Evolutionary conservation across 306 rosid species (phyloP), one percentile per base, ranked within the genome.

Genomic region (Mimosa bimucronata): DNA sequence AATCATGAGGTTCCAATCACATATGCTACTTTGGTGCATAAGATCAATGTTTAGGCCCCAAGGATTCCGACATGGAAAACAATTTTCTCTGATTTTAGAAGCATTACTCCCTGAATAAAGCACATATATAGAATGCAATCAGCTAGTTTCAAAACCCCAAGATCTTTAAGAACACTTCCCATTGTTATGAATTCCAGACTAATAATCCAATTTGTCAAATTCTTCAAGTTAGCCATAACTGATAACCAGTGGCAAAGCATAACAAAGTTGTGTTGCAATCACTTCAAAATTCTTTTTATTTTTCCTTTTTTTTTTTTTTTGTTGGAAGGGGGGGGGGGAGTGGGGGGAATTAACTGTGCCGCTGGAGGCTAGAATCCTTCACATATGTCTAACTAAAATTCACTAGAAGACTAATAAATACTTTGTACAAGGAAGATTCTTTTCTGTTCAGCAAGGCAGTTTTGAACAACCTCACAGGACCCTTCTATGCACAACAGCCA

Each of bases 191-290:
- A 69, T 55, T 40, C 30, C 37, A 41, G 57, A 34, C 61, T 58
- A 57, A 58, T 16, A 66, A 41, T 23, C 23, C 45, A 57, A 69
- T 67, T 67, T 38, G 30, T 40, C 76, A 40, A 48, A 25, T 18
- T 78, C 81, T 38, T 78, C 60, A 79, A 79, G 61, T 45, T 60
- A 8, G 46, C 57, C 76, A 69, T 69, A 23, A 41, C 61, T 21
- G 15, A 57, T 9, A 57, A 52, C 34, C 21, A 42, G 44, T 38
- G 8, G 62, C 9, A 28, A 71, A 40, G 76, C 26, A 55, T 5
- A 25, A 68, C 48, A 45, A 28, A 58, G 77, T 62, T 42, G 31
- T 8, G 19, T 25, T 25, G 13, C 13, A 16, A 7, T 38, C 42
- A 21, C 31, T 38, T 21, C 46, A 34, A 34, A 34, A 34, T 3